Base-by-base conservation (phyloP, 1,139 yeast species). In the Candida freyschussii region DNA sequence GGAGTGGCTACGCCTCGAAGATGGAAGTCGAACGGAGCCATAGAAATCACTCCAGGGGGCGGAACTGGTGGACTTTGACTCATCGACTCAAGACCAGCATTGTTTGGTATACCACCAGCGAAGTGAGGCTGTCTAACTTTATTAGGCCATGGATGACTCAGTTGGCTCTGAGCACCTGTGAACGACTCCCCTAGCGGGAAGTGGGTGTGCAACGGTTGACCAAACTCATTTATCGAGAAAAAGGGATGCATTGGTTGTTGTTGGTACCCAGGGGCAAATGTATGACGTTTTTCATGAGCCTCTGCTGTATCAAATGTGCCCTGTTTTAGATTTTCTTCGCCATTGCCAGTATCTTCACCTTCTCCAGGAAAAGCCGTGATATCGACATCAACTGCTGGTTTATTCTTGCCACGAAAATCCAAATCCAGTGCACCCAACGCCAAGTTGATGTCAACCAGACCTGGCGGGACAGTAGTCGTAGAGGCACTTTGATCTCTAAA, bases 221-320 rank as follows among this genome's bases (percentile, higher is more conserved):
- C 53, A 33, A 48, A 49, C 24, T 47, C 50, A 30, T 49, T 47
- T 24, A 48, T 28, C 25, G 52, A 49, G 36, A 48, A 44, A 28
- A 49, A 48, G 21, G 51, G 52, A 11, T 43, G 48, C 35, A 47
- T 41, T 13, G 45, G 46, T 29, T 44, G 52, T 17, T 41, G 53
- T 27, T 44, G 43, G 18, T 40, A 36, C 10, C 48, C 42, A 19
- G 47, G 44, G 10, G 44, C 48, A 17, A 44, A 43, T 18, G 37
- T 36, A 15, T 42, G 33, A 6, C 18, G 17, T 5, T 32, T 35
- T 11, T 23, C 20, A 6, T 29, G 30, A 11, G 24, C 36, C 2
- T 34, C 27, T 12, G 18, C 21, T 19, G 27, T 3, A 15, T 25
- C 14, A 22, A 10, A 9, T 25, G 18, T 16, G 11, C 4, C 17